Percentiles rank a stretch among this genome's conserved stretches.
phyloP scores from a whole-genome alignment of 176 grass and related monocot species.

The Tuctoria greenei region DNA sequence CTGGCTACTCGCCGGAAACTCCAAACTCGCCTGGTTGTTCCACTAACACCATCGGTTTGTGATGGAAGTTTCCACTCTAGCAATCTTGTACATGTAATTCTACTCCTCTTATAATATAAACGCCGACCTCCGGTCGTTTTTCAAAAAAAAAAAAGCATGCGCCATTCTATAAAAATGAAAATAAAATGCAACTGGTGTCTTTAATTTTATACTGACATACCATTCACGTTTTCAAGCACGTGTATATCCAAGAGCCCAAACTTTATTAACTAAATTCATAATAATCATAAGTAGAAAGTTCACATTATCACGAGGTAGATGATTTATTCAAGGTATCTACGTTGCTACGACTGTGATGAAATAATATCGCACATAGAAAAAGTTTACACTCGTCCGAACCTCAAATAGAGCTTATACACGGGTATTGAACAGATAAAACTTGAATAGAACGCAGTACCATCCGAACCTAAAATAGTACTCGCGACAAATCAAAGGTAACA shows the following conservation, averaged over 20 bases:
- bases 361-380: neutral
- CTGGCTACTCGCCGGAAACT: no score
- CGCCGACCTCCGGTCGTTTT: no score
- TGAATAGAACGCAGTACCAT: neutral
- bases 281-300: neutral
- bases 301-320: no score
- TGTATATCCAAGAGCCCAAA: neutral
- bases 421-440: neutral
- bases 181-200: neutral
- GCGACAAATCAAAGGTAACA: neutral
- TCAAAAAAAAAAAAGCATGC: no score
- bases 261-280: neutral
- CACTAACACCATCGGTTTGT: no score
- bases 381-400: neutral
- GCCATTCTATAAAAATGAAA: neutral
- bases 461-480: neutral
- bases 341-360: no score
- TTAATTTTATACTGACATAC: neutral
- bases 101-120: no score
- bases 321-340: no score
- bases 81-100: no score
- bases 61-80: no score
- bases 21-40: no score
- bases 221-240: neutral
- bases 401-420: neutral